Base-by-base conservation (phyloP, 768 basidiomycete species). In the Kwoniella shandongensis region DNA sequence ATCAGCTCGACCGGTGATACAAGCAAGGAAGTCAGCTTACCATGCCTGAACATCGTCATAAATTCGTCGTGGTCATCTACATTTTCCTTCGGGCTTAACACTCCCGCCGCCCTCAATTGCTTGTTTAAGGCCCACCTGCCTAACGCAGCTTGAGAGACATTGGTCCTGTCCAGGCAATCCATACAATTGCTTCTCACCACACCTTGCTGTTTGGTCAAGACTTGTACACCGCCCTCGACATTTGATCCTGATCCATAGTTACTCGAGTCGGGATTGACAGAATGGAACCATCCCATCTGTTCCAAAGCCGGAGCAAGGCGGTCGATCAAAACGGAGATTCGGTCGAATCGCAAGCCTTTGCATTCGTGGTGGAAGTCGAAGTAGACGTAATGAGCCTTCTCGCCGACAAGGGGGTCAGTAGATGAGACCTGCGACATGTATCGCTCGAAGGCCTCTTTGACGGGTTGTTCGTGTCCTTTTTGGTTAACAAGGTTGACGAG, bases 311-410 rank as follows among this genome's bases (percentile, higher is more conserved):
- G 54, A 11, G 86, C 81, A 47, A 97, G 73, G 52, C 81, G 80
- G 61, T 91, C 89, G 41, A 93, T 82, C 38, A 99, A 81, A 15
- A 91, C 75, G 51, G 84, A 84, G 62, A 99, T 89, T 44, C 92
- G 84, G 73, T 99, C 91, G 85, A 91, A 99, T 39, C 89, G 86
- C 87, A 98, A 89, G 46, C 88, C 82, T 72, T 85, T 88, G 81
- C 93, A 97, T 76, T 98, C 92, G 59, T 83, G 86, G 75, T 97
- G 94, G 80, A 99, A 99, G 72, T 99, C 96, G 68, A 97, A 99
- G 79, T 97, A 96, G 62, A 88, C 81, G 70, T 99, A 99, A 67
- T 84, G 85, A 38, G 89, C 86, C 29, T 85, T 81, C 3, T 85
- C 81, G 30, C 87, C 68, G n/a, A 65, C 84, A 81, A 29, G 45